phyloP scores from a whole-genome alignment of 257 asterid genomes.

The Oldenlandia corymbosa region DNA sequence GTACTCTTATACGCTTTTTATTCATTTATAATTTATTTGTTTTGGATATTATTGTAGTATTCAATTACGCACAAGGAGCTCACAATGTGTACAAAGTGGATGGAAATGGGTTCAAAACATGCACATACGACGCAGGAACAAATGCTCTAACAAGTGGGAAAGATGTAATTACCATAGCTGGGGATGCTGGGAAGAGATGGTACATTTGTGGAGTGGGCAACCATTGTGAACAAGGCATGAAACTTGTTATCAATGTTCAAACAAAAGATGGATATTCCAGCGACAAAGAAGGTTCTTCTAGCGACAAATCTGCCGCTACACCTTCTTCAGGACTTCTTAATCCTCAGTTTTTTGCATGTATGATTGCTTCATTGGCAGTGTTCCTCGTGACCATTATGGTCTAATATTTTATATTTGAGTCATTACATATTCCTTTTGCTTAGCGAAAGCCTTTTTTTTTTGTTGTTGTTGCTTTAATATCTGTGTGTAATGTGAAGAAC shows the following conservation, averaged over 20 bases:
- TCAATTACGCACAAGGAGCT: conserved; percentile 28
- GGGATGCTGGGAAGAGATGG: conserved; percentile 38
- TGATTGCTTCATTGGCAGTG: conserved; percentile 17
- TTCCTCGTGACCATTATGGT: neutral
- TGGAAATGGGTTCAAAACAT: conserved; percentile 23
- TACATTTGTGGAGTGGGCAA: conserved; percentile 30
- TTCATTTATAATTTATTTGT: neutral
- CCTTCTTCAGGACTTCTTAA: conserved; percentile 9
- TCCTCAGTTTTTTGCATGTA: conserved; percentile 12
- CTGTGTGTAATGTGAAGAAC: no score
- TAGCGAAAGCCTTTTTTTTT: no score
- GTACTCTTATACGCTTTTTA: no score
- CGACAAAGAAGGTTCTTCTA: neutral
- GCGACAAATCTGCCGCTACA: no score
- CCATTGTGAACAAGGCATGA: conserved; percentile 31
- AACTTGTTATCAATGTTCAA: conserved; percentile 25
- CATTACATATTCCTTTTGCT: no score
- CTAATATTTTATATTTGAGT: neutral
- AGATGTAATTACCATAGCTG: conserved; percentile 20
- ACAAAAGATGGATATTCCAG: conserved; percentile 13
- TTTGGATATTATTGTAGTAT: conserved; percentile 22
- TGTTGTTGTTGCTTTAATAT: no score
- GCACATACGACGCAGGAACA: conserved; percentile 6
- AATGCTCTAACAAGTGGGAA: conserved; percentile 20
- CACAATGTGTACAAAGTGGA: conserved; percentile 37